These are phyloP conservation scores for Irineochytrium annulatum DNA, from an alignment of 192 early-diverging fungal species.

Conservation along the genomic window DNA sequence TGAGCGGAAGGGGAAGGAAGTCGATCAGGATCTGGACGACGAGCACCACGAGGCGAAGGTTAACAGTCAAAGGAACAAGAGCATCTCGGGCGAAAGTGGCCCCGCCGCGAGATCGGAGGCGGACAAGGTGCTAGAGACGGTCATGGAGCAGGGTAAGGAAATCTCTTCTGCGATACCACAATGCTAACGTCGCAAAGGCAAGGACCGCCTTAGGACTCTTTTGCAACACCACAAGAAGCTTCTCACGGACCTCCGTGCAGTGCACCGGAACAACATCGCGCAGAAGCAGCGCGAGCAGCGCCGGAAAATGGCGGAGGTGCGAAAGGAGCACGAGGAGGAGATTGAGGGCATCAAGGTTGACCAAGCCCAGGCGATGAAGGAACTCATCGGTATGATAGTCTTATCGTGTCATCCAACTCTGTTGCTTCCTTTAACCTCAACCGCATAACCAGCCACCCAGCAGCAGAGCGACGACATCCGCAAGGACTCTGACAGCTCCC, in stretches of 20 bases:
- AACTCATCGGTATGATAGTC: too few relatives aligned
- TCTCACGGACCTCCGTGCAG: slow-evolving; percentile 11
- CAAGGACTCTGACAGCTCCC: slow-evolving; percentile 8
- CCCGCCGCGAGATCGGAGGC: too few relatives aligned
- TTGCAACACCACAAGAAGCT: slow-evolving; percentile 18
- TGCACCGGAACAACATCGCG: slow-evolving; percentile 9
- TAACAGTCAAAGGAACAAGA: slow-evolving; percentile 4
- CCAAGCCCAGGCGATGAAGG: slow-evolving; percentile 19
- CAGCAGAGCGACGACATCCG: slow-evolving; percentile 17
- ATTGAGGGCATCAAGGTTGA: slow-evolving; percentile 22
- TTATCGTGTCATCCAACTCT: too few relatives aligned
- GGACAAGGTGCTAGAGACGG: too few relatives aligned
- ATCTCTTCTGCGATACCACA: too few relatives aligned
- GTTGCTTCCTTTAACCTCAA: too few relatives aligned
- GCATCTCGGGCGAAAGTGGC: too few relatives aligned
- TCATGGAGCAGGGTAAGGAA: too few relatives aligned
- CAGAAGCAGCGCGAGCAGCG: slow-evolving; percentile 22
- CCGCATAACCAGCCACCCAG: slow-evolving; percentile 20
- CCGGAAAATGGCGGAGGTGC: slow-evolving; percentile 15
- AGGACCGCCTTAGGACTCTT: slow-evolving; percentile 8
- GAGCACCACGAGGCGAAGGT: neutral
- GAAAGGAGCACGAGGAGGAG: slow-evolving; percentile 29
- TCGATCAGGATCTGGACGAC: too few relatives aligned
- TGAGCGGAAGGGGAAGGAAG: neutral
- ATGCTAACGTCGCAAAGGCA: too few relatives aligned